Base-by-base conservation (phyloP, 2,329 filamentous ascomycete species). In the Apiospora malaysiana region DNA sequence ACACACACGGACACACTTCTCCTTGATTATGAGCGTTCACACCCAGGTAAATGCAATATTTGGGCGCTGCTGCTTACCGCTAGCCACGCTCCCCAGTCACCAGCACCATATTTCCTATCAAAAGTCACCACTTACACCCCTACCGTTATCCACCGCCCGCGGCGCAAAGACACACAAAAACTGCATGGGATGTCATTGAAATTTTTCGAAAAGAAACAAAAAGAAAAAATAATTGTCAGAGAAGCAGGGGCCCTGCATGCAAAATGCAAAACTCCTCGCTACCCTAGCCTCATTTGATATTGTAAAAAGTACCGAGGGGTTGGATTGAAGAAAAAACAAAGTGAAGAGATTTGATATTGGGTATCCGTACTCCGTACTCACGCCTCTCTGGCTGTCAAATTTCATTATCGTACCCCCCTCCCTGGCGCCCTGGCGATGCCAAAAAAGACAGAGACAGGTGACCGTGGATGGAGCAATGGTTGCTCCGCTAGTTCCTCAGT, bases 81-180 rank as follows among this genome's bases (percentile, higher is more conserved):
- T 59, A 59, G 51, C 51, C 27, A 59, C 27, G 51, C 51, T 59
- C 51, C 51, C 51, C 32, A 18, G 42, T 45, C 25, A 37, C 47
- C 47, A 45, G 46, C n/a, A 59, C 51, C 27, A 37, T 59, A 37
- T 37, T 59, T 37, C 37, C 27, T 27, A 59, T 59, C 51, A 32
- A 14, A 23, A 56, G 51, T 59, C 51, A 59, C 27, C 51, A 59
- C 56, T 63, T 63, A 40, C 56, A 63, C 56, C 56, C 56, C 56
- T 40, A 14, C 56, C 56, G 8, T 32, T 40, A 63, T 63, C 56
- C 56, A 63, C 56, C 32, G 32, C 27, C 42, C 42, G 5, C 42
- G 12, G 42, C 45, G 45, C 21, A n/a, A 47, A 47, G 32, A 40
- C 21, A 40, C 32, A 63, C 32, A 63, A 4, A 59, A 10, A n/a